Evolutionary conservation across 2,329 filamentous ascomycete species (phyloP), one percentile per base, ranked within the genome.

Genomic region (Botrytis deweyae): DNA sequence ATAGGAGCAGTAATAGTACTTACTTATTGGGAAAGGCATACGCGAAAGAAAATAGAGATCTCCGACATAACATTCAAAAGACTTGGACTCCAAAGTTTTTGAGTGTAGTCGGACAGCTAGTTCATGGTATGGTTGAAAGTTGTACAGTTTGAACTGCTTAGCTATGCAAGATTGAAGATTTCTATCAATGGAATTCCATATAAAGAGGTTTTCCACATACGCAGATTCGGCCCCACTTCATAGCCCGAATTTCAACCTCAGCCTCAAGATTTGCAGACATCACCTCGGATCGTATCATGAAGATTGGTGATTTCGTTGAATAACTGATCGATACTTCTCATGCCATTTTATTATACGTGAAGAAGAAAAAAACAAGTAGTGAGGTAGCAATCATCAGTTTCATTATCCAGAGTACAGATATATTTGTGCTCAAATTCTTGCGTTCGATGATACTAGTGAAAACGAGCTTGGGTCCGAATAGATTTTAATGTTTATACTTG

Each of bases 381-480:
- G 83, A 85, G 70, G 83, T 83, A 1, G 81, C 81, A 0, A 85
- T 83, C 3, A 76, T 84, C 20, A 72, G 75, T 0, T 84, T 79
- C 76, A 73, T 85, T 22, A 73, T 75, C 8, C 70, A 77, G 8
- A 76, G 78, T 55, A 82, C 83, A 0, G 68, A 72, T 1, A 77
- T 84, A 1, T 83, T 82, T 0, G 79, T 83, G 5, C 80, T 3
- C 66, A 75, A 2, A 78, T 85, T 4, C 65, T 83, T 52, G 80
- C 76, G 2, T 84, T 80, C 72, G 80, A 83, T 40, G 77, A 81
- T 42, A 79, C 74, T 12, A 75, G 64, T 25, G 62, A 80, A 2
- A 84, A 84, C 46, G 77, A 81, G 36, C 78, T 84, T 42, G 82
- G 81, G 0, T 83, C 81, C 29, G 83, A 84, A 77, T 85, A 83